A percentile compares a stretch with the other conserved stretches of the same genome.
Conservation (phyloP, 331 rosid species). For the Quercus phellos region DNA sequence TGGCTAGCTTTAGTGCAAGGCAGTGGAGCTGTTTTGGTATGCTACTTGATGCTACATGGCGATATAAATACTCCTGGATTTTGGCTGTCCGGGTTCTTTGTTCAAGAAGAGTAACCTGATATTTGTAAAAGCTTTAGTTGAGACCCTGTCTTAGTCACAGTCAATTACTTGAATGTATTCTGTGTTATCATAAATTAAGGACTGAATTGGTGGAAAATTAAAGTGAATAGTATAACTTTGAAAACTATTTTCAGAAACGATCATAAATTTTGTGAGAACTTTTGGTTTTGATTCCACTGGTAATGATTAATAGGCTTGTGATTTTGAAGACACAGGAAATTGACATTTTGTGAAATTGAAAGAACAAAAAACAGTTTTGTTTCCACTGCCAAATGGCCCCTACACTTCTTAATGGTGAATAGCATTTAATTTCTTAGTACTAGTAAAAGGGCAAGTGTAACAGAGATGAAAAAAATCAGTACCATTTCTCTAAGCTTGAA, state of each 20-base stretch:
- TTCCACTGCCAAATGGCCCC: too few relatives aligned
- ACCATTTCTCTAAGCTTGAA: slow-evolving; percentile 91
- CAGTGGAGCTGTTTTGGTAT: slow-evolving; percentile 98
- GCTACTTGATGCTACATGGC: slow-evolving; percentile 98
- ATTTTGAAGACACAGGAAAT: too few relatives aligned
- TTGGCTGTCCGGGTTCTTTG: slow-evolving; percentile 89
- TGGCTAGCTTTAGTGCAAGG: slow-evolving; percentile 79
- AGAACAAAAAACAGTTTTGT: too few relatives aligned
- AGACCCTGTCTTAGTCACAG: not conserved
- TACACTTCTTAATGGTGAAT: too few relatives aligned
- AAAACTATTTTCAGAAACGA: not conserved
- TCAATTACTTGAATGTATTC: not conserved
- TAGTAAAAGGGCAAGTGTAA: too few relatives aligned
- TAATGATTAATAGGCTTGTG: too few relatives aligned
- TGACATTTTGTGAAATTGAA: too few relatives aligned
- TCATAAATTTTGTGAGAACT: too few relatives aligned
- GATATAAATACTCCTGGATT: slow-evolving; percentile 88
- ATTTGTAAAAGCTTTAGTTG: slow-evolving; percentile 6
- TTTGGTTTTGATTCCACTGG: too few relatives aligned
- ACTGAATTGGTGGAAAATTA: not conserved
- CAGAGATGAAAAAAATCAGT: not conserved
- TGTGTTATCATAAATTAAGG: not conserved
- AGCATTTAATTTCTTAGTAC: too few relatives aligned
- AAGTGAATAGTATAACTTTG: not conserved
- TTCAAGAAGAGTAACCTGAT: slow-evolving; percentile 76